These are phyloP conservation scores for Trichoderma oligosporum DNA, from an alignment of 2,329 filamentous ascomycete genomes.

Conservation along the genomic window DNA sequence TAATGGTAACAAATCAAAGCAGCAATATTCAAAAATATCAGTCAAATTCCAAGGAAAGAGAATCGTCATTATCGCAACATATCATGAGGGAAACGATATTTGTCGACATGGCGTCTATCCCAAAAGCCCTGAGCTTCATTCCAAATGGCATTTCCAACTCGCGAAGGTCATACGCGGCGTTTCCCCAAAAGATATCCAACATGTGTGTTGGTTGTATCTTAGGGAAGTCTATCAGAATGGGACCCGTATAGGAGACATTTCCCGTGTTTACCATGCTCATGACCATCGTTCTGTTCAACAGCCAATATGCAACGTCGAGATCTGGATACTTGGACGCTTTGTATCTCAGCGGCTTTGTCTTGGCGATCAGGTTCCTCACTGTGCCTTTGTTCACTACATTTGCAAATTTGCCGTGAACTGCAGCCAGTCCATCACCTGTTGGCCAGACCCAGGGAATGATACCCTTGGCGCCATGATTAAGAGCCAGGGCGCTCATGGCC, in stretches of 20 bases:
- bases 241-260: slow-evolving; percentile 19
- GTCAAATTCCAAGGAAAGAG: background rate
- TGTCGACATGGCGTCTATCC: slow-evolving; percentile 25
- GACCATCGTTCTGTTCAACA: slow-evolving; percentile 21
- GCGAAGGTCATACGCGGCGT: slow-evolving; percentile 21
- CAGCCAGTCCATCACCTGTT: slow-evolving; percentile 34
- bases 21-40: too few species aligned
- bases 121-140: background rate
- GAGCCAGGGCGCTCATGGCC: slow-evolving; percentile 43
- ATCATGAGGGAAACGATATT: slow-evolving; percentile 25
- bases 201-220: background rate
- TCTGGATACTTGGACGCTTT: slow-evolving; percentile 5
- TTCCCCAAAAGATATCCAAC: slow-evolving; percentile 22
- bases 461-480: slow-evolving; percentile 44
- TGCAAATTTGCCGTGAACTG: slow-evolving; percentile 39
- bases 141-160: slow-evolving; percentile 16
- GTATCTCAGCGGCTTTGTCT: slow-evolving; percentile 26
- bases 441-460: slow-evolving; percentile 47
- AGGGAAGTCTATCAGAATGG: slow-evolving; percentile 22
- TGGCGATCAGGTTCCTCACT: slow-evolving; percentile 39
- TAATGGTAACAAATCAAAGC: too few species aligned
- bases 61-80: background rate
- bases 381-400: slow-evolving; percentile 34
- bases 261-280: slow-evolving; percentile 27
- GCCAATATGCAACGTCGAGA: slow-evolving; percentile 27